Percentiles rank a stretch among this genome's conserved stretches.
phyloP scores from a whole-genome alignment of 257 asterid genomes.

The Salvia miltiorrhiza region DNA sequence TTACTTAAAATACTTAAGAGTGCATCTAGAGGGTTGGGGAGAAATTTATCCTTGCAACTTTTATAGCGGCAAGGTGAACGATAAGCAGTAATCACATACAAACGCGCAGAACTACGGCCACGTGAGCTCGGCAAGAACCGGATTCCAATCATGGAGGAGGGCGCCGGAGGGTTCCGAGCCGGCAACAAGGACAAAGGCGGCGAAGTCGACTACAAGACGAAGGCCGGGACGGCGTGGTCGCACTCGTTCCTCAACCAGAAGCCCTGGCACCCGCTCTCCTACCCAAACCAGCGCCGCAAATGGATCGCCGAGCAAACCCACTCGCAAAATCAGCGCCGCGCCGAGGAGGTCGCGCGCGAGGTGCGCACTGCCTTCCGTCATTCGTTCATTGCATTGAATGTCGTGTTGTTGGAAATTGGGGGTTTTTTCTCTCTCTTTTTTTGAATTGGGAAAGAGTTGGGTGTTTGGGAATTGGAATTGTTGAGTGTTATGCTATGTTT shows the following conservation, averaged over 20 bases:
- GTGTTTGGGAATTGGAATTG: not conserved
- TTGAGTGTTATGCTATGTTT: not conserved
- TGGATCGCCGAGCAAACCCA: constrained; percentile 99
- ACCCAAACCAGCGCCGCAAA: constrained; percentile 98
- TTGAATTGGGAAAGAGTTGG: constrained; percentile 1
- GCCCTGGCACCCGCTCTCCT: constrained; percentile 99
- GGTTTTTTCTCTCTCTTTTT: not conserved
- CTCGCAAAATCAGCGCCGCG: constrained; percentile 67
- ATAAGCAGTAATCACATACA: not conserved
- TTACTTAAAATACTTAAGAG: too few relatives aligned
- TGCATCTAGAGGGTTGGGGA: too few relatives aligned
- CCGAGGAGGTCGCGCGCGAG: constrained; percentile 91
- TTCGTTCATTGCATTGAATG: not conserved
- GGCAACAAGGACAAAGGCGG: constrained; percentile 75
- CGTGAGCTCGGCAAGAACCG: constrained; percentile 4
- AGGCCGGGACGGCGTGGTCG: constrained; percentile 98
- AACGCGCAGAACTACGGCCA: not conserved
- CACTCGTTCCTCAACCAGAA: constrained; percentile 91
- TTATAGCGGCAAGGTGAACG: not conserved
- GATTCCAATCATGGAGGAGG: constrained; percentile 53
- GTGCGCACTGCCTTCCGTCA: constrained; percentile 22
- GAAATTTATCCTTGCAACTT: too few relatives aligned
- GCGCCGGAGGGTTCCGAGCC: constrained; percentile 46
- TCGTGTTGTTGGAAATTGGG: constrained; percentile 1
- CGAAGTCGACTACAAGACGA: constrained; percentile 87